phyloP scores from a whole-genome alignment of 345 rosid genomes.

The Durio zibethinus region DNA sequence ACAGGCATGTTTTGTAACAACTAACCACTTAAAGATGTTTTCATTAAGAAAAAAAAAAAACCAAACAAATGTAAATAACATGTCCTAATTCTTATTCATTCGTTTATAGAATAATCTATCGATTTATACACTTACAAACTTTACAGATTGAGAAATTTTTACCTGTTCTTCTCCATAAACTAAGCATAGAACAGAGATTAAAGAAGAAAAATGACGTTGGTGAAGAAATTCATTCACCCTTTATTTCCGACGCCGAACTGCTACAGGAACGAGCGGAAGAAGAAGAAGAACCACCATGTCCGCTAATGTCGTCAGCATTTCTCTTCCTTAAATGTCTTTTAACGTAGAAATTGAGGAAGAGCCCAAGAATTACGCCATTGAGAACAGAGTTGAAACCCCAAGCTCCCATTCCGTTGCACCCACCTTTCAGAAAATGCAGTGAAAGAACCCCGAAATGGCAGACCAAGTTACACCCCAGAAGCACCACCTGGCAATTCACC shows the following conservation, averaged over 20 bases:
- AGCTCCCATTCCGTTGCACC: slow-evolving; percentile 90
- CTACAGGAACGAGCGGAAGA: slow-evolving; percentile 1
- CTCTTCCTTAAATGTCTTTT: slow-evolving; percentile 30
- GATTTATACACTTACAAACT: not conserved
- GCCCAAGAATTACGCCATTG: slow-evolving; percentile 53
- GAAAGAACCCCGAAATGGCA: slow-evolving; percentile 78
- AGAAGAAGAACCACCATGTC: slow-evolving; percentile 17
- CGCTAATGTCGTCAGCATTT: not conserved
- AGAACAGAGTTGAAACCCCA: slow-evolving; percentile 82
- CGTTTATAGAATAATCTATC: not conserved
- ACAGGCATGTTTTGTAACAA: too few species aligned
- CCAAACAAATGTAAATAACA: not conserved
- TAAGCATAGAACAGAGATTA: not conserved
- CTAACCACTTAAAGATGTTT: too few species aligned
- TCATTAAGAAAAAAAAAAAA: not conserved
- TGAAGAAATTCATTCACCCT: not conserved
- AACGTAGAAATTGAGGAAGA: slow-evolving; percentile 64
- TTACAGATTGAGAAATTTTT: not conserved
- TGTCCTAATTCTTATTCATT: not conserved
- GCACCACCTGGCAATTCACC: slow-evolving; percentile 55
- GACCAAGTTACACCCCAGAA: slow-evolving; percentile 56
- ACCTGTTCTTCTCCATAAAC: not conserved
- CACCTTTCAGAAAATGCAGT: slow-evolving; percentile 75
- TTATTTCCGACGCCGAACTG: not conserved
- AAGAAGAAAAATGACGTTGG: not conserved